Conservation (phyloP, 1,284 basidiomycete genomes). For the Rhodotorula sp. region DNA sequence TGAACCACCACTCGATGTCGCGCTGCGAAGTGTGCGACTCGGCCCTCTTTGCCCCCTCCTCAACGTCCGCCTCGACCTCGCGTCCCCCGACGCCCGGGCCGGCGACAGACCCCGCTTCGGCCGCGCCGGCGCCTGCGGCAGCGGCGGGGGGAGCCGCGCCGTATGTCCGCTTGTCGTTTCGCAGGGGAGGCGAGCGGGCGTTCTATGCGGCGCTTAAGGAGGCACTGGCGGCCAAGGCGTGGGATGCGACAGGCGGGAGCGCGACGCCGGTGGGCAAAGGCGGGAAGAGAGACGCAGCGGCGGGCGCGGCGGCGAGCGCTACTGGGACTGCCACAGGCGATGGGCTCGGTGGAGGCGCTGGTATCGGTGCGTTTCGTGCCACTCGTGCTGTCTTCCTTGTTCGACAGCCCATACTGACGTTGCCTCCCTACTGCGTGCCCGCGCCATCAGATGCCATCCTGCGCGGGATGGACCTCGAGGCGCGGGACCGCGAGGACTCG, state of each 20-base stretch:
- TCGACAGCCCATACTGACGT: slow-evolving; percentile 62
- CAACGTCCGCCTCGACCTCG: slow-evolving; percentile 52
- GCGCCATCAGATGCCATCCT: slow-evolving; percentile 70
- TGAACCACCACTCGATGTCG: slow-evolving; percentile 75
- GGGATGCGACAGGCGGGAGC: slow-evolving; percentile 56
- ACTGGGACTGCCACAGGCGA: neutral
- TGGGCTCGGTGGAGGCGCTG: slow-evolving; percentile 6
- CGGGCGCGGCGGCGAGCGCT: slow-evolving; percentile 49
- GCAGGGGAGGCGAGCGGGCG: slow-evolving; percentile 82
- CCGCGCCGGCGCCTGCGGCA: neutral
- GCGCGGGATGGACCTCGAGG: slow-evolving; percentile 67
- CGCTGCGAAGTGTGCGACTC: slow-evolving; percentile 88
- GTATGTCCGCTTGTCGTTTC: slow-evolving; percentile 69
- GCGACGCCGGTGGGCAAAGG: neutral
- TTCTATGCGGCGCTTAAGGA: slow-evolving; percentile 80
- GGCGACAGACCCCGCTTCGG: slow-evolving; percentile 48
- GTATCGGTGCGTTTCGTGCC: slow-evolving; percentile 54
- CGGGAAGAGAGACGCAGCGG: neutral
- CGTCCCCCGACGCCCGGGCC: slow-evolving; percentile 61
- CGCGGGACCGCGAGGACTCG: slow-evolving; percentile 64
- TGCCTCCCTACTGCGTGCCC: neutral
- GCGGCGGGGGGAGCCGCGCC: neutral
- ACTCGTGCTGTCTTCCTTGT: slow-evolving; percentile 69
- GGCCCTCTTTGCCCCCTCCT: slow-evolving; percentile 54
- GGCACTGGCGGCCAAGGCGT: slow-evolving; percentile 73